Base-by-base conservation (phyloP, 2,329 filamentous ascomycete species). In the Teratosphaeria destructans region DNA sequence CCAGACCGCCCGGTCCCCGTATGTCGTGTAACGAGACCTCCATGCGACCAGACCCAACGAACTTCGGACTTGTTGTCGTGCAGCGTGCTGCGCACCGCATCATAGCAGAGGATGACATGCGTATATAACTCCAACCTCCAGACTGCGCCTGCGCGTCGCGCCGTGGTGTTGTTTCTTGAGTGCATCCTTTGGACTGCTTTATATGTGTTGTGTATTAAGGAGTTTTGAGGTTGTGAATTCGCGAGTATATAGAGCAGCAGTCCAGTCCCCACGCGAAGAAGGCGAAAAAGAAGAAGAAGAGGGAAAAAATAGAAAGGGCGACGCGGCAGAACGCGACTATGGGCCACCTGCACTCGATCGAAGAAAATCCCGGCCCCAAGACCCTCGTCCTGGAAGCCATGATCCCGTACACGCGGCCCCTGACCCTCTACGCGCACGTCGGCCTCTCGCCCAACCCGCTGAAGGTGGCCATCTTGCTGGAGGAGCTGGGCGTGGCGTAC, bases 401-500 rank as follows among this genome's bases (percentile, higher is more conserved):
- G 27, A 57, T 57, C 4, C 5, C 37, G 14, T 14, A 47, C 34
- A 47, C 34, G 23, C 39, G 27, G 16, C 56, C 56, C 27, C 5
- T 57, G 14, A 57, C 52, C 34, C 56, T 57, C 23, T 52, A 57
- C 14, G 23, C 19, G 1, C 47, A 57, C 37, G 14, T 43, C 4
- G 54, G 54, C 29, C 53, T 65, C 62, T 72, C 72, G 35, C 74
- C 75, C 52, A 78, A 77, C 64, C 75, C 75, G 27, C 70, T 70
- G 63, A 79, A 79, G 66, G 74, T 81, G 11, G 69, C 71, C 59
- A 70, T 80, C 57, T 59, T 80, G 49, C 69, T 78, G 54, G 72
- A 77, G 55, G 77, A 79, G 62, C 75, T 80, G 47, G 61, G 61
- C 4, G 32, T 81, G 23, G 72, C 74, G 5, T 76, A 77, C 65